phyloP scores from a whole-genome alignment of 164 flowering plant genomes.

The Euptelea pleiosperma region DNA sequence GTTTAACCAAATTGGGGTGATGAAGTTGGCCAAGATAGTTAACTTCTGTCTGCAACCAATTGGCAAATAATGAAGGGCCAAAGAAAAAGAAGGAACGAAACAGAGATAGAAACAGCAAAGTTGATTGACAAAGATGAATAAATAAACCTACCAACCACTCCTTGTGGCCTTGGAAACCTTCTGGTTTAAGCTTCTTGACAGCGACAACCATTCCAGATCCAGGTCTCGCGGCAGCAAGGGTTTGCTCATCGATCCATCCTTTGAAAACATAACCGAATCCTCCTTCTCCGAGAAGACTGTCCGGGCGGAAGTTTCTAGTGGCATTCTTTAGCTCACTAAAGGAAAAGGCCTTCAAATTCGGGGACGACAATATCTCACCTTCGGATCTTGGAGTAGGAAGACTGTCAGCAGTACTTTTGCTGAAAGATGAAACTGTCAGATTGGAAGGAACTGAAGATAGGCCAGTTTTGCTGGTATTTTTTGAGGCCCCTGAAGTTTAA shows the following conservation, averaged over 20 bases:
- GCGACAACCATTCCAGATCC: slow-evolving; percentile 54
- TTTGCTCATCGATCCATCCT: slow-evolving; percentile 57
- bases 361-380: slow-evolving; percentile 45
- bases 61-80: slow-evolving; percentile 4
- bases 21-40: slow-evolving; percentile 80
- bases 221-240: slow-evolving; percentile 37
- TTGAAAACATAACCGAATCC: slow-evolving; percentile 65
- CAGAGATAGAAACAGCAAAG: neutral
- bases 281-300: slow-evolving; percentile 59
- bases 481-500: slow-evolving; percentile 15
- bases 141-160: slow-evolving; percentile 62
- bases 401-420: slow-evolving; percentile 19
- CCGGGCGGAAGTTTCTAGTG: slow-evolving; percentile 52
- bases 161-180: slow-evolving; percentile 66
- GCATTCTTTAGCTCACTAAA: slow-evolving; percentile 45
- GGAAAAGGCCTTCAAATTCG: slow-evolving; percentile 49
- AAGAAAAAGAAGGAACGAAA: neutral
- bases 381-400: slow-evolving; percentile 47
- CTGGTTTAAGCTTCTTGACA: slow-evolving; percentile 62
- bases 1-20: slow-evolving; percentile 86
- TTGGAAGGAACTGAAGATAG: slow-evolving; percentile 22
- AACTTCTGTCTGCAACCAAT: slow-evolving; percentile 72
- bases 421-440: slow-evolving; percentile 13
- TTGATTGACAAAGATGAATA: neutral
- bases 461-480: slow-evolving; percentile 9